Percentiles rank a stretch among this genome's conserved stretches.
Conservation (phyloP, 108 stramenopile species). For the Craspedostauros australis region DNA sequence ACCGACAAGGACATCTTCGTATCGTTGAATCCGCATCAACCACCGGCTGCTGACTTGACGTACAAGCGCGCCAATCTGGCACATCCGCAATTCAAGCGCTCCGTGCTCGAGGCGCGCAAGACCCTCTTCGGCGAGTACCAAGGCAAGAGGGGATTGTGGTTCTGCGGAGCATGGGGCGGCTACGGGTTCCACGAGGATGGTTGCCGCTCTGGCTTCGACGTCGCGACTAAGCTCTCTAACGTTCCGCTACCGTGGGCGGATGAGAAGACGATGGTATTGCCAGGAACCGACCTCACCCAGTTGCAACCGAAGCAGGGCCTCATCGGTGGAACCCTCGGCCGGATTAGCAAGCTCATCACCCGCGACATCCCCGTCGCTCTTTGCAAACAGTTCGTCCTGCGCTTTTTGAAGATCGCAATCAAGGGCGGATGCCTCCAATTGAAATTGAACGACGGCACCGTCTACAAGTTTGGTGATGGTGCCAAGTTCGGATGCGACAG, state of each 20-base stretch:
- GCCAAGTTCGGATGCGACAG: slow-evolving; percentile 42
- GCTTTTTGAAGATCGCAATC: slow-evolving; percentile 62
- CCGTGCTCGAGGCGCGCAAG: slow-evolving; percentile 59
- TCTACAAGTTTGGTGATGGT: slow-evolving; percentile 64
- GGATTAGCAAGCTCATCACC: slow-evolving; percentile 37
- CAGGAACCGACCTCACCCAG: slow-evolving; percentile 54
- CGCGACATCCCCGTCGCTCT: slow-evolving; percentile 60
- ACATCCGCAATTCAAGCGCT: slow-evolving; percentile 87
- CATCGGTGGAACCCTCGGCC: slow-evolving; percentile 1
- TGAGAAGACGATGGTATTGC: slow-evolving; percentile 29
- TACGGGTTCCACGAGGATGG: slow-evolving; percentile 99
- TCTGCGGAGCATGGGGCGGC: slow-evolving; percentile 90
- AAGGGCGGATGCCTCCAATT: slow-evolving; percentile 49
- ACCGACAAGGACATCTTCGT: slow-evolving; percentile 77
- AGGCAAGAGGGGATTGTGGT: slow-evolving; percentile 85
- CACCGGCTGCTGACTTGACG: slow-evolving; percentile 45
- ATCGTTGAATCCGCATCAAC: slow-evolving; percentile 85
- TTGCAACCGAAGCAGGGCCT: background rate
- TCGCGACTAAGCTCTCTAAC: slow-evolving; percentile 55
- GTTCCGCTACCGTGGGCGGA: slow-evolving; percentile 66
- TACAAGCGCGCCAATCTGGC: slow-evolving; percentile 51
- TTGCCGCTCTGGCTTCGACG: slow-evolving; percentile 77
- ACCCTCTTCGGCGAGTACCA: slow-evolving; percentile 41
- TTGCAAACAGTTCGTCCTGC: slow-evolving; percentile 47
- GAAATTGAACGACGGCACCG: slow-evolving; percentile 69